A percentile compares a stretch with the other conserved stretches of the same genome.
Evolutionary conservation across 345 rosid genomes (phyloP).

Genomic region (Erodium maritimum): DNA sequence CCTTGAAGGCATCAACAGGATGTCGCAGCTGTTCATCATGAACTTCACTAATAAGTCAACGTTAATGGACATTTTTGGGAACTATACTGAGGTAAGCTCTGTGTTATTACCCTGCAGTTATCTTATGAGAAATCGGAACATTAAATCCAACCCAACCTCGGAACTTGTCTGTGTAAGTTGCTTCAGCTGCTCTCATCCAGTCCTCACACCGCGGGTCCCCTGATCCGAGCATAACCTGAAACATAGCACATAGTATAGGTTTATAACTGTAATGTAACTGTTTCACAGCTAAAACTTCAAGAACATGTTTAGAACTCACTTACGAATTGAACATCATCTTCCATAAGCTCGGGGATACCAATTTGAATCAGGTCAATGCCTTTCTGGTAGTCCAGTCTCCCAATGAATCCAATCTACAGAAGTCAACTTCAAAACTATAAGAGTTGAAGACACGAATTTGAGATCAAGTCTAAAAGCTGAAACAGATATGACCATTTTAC

Average conservation of each 20-base stretch:
- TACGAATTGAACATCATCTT: constrained; percentile 84
- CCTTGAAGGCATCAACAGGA: constrained; percentile 94
- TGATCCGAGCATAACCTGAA: constrained; percentile 97
- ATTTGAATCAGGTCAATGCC: constrained; percentile 75
- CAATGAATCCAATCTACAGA: constrained; percentile 82
- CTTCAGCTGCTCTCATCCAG: constrained; percentile 82
- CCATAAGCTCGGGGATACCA: constrained; percentile 68
- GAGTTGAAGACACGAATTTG: constrained; percentile 3
- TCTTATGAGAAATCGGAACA: constrained; percentile 82
- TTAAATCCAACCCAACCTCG: constrained; percentile 98
- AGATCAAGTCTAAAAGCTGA: neutral
- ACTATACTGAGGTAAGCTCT: too few relatives aligned
- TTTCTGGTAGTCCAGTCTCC: constrained; percentile 91
- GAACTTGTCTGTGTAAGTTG: constrained; percentile 55
- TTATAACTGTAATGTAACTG: too few relatives aligned
- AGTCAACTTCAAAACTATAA: constrained; percentile 12
- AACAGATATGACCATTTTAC: too few relatives aligned
- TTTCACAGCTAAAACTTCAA: too few relatives aligned
- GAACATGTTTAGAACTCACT: constrained; percentile 42
- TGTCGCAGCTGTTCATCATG: constrained; percentile 85
- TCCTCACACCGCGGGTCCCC: constrained; percentile 65
- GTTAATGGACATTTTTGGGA: too few relatives aligned
- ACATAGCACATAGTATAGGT: too few relatives aligned
- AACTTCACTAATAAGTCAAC: too few relatives aligned
- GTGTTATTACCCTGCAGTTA: constrained; percentile 96